phyloP scores from a whole-genome alignment of 2,329 filamentous ascomycete genomes.

The Fusarium tuaranense region DNA sequence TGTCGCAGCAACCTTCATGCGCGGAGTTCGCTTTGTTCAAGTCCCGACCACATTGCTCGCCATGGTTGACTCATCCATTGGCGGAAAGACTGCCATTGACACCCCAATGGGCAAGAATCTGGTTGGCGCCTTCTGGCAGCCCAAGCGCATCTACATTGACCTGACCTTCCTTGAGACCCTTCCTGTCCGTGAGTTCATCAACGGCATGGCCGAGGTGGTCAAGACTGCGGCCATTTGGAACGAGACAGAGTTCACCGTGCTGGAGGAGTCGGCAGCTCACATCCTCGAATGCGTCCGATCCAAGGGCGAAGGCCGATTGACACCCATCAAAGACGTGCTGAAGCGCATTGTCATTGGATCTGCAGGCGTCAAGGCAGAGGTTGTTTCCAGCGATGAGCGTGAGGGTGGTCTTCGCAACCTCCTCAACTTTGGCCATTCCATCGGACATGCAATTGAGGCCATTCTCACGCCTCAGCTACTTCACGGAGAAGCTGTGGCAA shows the following conservation, averaged over 20 bases:
- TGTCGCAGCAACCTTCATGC: constrained; percentile 98
- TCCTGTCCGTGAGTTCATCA: constrained; percentile 92
- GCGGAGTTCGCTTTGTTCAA: constrained; percentile 94
- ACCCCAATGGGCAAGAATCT: constrained; percentile 96
- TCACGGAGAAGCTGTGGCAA: constrained; percentile 94
- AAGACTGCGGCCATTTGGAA: constrained; percentile 98
- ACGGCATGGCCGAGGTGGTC: constrained; percentile 98
- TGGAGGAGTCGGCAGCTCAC: constrained; percentile 83
- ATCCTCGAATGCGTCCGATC: constrained; percentile 68
- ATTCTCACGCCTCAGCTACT: constrained; percentile 95
- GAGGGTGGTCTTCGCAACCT: constrained; percentile 95
- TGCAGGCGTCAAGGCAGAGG: constrained; percentile 91
- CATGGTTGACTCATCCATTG: constrained; percentile 99
- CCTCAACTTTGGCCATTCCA: constrained; percentile 97
- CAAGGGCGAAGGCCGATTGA: constrained; percentile 67
- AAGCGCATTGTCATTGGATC: constrained; percentile 89
- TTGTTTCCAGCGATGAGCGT: constrained; percentile 93
- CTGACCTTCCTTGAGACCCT: constrained; percentile 91
- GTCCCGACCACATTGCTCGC: constrained; percentile 94
- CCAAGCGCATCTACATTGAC: constrained; percentile 93
- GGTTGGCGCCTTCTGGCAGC: constrained; percentile 97
- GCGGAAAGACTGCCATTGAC: constrained; percentile 98
- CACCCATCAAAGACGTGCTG: constrained; percentile 76
- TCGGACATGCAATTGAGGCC: constrained; percentile 96
- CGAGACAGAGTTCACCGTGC: constrained; percentile 83